Percentiles rank a stretch among this genome's conserved stretches.
phyloP scores from a whole-genome alignment of 1,284 basidiomycete species.

The Cutaneotrichosporon dermatis region DNA sequence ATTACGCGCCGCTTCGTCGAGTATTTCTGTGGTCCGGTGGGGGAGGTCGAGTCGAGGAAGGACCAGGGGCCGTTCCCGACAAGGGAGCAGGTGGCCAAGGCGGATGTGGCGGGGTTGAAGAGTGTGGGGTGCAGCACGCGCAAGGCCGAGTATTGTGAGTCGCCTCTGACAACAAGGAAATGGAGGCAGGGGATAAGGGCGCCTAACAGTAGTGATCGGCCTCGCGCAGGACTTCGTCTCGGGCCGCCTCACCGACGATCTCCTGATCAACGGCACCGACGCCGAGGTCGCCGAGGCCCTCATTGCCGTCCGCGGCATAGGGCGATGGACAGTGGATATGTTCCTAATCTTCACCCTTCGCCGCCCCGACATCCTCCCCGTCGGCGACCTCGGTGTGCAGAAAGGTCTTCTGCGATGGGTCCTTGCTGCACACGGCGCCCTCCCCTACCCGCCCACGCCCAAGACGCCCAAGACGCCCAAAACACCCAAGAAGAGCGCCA shows the following conservation, averaged over 20 bases:
- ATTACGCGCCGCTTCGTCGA: conserved; percentile 78
- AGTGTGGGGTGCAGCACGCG: conserved; percentile 70
- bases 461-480: conserved; percentile 52
- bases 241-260: conserved; percentile 67
- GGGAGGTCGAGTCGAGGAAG: conserved; percentile 1
- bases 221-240: conserved; percentile 71
- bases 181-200: neutral
- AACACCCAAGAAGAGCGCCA: conserved; percentile 19
- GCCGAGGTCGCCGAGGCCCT: conserved; percentile 70
- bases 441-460: conserved; percentile 19
- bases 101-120: conserved; percentile 59
- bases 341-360: conserved; percentile 81
- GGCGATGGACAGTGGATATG: conserved; percentile 70
- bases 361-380: conserved; percentile 73
- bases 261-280: conserved; percentile 65
- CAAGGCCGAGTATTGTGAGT: conserved; percentile 78
- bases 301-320: conserved; percentile 73
- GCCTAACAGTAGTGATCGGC: conserved; percentile 60
- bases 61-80: conserved; percentile 58
- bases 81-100: conserved; percentile 61
- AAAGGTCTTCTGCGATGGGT: conserved; percentile 72
- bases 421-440: conserved; percentile 58
- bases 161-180: neutral
- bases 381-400: conserved; percentile 77
- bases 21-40: conserved; percentile 58